Conservation (phyloP, 176 grass and related monocot genomes). For the Calamus simplicifolius region DNA sequence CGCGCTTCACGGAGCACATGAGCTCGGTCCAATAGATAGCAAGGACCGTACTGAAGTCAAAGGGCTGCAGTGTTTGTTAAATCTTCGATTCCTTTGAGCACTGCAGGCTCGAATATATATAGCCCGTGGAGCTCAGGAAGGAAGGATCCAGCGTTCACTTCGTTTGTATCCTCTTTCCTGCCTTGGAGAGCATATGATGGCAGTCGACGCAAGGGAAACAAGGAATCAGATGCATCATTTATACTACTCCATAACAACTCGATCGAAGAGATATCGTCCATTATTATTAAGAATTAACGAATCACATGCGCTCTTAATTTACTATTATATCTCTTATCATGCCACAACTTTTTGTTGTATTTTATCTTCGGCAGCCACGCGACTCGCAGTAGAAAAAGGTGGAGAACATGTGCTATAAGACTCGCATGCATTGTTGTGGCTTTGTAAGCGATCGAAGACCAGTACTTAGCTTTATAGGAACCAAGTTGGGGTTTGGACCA, state of each 20-base stretch:
- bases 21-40: background rate
- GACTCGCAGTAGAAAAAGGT: slow-evolving; percentile 25
- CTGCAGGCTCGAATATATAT: background rate
- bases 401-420: slow-evolving; percentile 10
- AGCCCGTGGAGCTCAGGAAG: background rate
- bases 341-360: background rate
- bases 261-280: slow-evolving; percentile 22
- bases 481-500: slow-evolving; percentile 2
- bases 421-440: no score
- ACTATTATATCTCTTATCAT: background rate
- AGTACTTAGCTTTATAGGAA: no score
- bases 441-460: no score
- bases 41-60: slow-evolving; percentile 18
- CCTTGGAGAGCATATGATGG: background rate
- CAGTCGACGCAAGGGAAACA: background rate
- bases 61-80: background rate
- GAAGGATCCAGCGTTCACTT: slow-evolving; percentile 3
- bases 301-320: slow-evolving; percentile 20
- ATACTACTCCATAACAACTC: slow-evolving; percentile 7
- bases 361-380: background rate
- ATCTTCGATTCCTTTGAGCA: background rate
- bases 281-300: slow-evolving; percentile 22
- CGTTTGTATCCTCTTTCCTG: background rate
- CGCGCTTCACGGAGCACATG: slow-evolving; percentile 1
- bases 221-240: slow-evolving; percentile 24